Base-by-base conservation (phyloP, 169 alveolate species). In the Cryptosporidium bovis region DNA sequence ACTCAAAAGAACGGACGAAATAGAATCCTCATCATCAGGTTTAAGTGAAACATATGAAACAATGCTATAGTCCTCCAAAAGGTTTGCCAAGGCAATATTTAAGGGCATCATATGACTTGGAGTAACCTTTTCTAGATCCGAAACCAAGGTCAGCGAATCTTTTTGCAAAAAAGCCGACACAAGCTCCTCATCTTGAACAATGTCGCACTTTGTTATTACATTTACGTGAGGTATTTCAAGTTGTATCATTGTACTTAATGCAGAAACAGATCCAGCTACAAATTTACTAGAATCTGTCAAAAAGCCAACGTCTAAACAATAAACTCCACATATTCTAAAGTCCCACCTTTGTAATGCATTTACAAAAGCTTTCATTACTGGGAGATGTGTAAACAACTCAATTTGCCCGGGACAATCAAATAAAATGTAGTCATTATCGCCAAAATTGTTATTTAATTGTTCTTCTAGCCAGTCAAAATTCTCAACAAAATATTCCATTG, bases 371-470 rank as follows among this genome's bases (percentile, higher is more conserved):
- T 94, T 93, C 96, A 98, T 96, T 53, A 97, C 93, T 71, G 97
- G 97, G 82, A 97, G 92, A 92, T 98, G 99, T 27, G 98, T 94
- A 91, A 97, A 98, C 71, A 98, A 91, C 91, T 98, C 99, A 24
- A 97, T 96, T 91, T 97, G 98, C 46, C 99, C 99, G 1, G 99
- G 99, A 50, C 99, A 96, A 83, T 98, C 99, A 90, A 98, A 95
- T 33, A 98, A 87, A 50, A 97, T 93, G 82, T 96, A 97, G 60
- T 95, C 94, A 90, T 98, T 98, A 82, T 97, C 98, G 16, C 97
- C 97, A 58, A 96, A 95, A 65, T 93, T 92, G 29, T 95, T 94
- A 62, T 96, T 94, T 33, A 97, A 91, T 90, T 96, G 96, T n/a
- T 97, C 98, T 71, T 95, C 92, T 46, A 98, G 93, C 98, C 98